These are phyloP conservation scores for Pleomassaria siparia DNA, from an alignment of 2,329 filamentous ascomycete species.

Conservation along the genomic window DNA sequence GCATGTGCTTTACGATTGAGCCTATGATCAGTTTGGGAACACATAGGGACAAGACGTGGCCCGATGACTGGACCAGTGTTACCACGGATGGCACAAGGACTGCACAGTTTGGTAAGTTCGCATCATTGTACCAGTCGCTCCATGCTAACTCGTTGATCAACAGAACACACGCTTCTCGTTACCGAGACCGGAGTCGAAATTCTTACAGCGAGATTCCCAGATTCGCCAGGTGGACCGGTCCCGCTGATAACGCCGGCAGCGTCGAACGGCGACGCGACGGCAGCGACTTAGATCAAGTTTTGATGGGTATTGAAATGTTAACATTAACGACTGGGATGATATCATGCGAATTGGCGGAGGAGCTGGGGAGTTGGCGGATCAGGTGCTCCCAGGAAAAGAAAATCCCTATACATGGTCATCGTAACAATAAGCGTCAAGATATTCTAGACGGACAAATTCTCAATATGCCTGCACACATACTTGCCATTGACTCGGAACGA, in stretches of 20 bases:
- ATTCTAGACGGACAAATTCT: no score
- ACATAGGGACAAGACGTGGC: conserved; percentile 93
- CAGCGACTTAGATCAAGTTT: conserved; percentile 15
- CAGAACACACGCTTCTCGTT: conserved; percentile 80
- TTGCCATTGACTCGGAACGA: no score
- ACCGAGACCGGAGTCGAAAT: conserved; percentile 82
- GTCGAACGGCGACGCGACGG: conserved; percentile 27
- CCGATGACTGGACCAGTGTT: conserved; percentile 97
- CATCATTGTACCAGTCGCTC: background rate
- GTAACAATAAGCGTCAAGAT: no score
- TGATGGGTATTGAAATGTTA: no score
- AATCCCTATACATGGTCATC: no score
- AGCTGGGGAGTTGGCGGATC: no score
- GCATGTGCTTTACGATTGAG: conserved; percentile 99
- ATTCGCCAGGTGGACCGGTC: conserved; percentile 75
- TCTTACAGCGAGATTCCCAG: conserved; percentile 69
- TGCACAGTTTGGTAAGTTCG: conserved; percentile 79
- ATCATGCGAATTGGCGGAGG: conserved; percentile 9
- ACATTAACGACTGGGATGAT: background rate
- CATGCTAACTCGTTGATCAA: conserved; percentile 12
- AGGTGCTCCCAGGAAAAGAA: no score
- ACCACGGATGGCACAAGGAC: conserved; percentile 87
- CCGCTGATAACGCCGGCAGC: conserved; percentile 46
- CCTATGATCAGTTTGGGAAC: conserved; percentile 96
- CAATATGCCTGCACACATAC: no score